Conservation (phyloP, 2,329 filamentous ascomycete genomes). For the Trichoderma sp. region DNA sequence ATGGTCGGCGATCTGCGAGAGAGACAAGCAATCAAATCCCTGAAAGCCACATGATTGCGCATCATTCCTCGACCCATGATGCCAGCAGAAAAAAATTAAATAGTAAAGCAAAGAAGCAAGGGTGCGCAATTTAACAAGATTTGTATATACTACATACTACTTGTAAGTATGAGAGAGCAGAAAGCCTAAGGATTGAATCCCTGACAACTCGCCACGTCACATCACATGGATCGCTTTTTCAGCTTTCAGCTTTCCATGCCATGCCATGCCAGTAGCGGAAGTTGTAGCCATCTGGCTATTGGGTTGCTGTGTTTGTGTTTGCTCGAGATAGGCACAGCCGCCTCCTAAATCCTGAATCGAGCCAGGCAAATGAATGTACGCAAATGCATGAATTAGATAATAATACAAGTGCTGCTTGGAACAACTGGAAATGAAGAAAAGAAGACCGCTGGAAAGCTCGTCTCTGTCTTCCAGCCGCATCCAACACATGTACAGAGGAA, state of each 20-base stretch:
- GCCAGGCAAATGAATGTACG: neutral
- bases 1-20: neutral
- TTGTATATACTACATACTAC: neutral
- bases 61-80: neutral
- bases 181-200: neutral
- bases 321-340: neutral
- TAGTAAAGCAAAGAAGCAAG: neutral
- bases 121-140: conserved; percentile 5
- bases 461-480: neutral
- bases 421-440: neutral
- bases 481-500: no score
- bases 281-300: neutral
- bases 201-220: neutral
- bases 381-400: no score
- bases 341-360: conserved; percentile 1
- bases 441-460: neutral
- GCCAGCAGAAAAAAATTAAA: neutral
- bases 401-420: neutral
- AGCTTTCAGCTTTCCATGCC: neutral
- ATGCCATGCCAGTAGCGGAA: neutral
- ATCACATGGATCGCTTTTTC: neutral
- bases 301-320: no score
- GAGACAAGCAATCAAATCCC: neutral
- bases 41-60: neutral
- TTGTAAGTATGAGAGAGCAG: neutral